Percentiles rank a stretch among this genome's conserved stretches.
phyloP scores from a whole-genome alignment of 257 asterid genomes.

The Gynochthodes officinalis region DNA sequence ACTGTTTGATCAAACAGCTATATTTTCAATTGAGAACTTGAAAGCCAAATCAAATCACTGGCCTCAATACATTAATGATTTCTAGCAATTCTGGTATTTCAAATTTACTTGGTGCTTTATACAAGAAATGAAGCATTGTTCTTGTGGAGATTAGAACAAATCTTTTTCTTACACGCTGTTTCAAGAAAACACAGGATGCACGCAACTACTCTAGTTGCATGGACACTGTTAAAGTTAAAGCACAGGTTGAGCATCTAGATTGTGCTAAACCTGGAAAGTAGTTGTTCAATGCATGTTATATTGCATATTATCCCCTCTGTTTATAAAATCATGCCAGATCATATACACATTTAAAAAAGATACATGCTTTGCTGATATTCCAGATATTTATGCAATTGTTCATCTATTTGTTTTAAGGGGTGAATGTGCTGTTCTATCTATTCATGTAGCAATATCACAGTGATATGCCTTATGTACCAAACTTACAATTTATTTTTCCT shows the following conservation, averaged over 20 bases:
- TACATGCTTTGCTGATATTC: neutral
- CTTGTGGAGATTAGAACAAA: neutral
- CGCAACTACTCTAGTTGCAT: neutral
- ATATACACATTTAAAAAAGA: neutral
- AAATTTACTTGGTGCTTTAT: neutral
- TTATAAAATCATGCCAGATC: neutral
- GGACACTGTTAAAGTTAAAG: neutral
- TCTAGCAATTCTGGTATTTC: neutral
- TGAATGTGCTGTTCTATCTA: neutral
- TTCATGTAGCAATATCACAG: neutral
- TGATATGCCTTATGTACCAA: constrained; percentile 5
- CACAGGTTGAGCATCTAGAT: neutral
- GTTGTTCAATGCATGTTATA: neutral
- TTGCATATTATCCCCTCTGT: neutral
- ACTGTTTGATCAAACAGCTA: neutral
- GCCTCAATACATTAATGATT: neutral
- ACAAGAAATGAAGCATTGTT: neutral
- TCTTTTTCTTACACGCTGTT: neutral
- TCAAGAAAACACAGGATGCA: neutral
- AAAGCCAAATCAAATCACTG: neutral
- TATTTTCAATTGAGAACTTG: neutral
- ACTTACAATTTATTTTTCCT: constrained; percentile 17
- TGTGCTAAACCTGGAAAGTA: neutral
- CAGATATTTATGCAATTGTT: no score
- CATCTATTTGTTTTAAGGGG: neutral